A percentile compares a stretch with the other conserved stretches of the same genome.
Evolutionary conservation across 2,329 filamentous ascomycete species (phyloP).

Genomic region (Fusarium udum): DNA sequence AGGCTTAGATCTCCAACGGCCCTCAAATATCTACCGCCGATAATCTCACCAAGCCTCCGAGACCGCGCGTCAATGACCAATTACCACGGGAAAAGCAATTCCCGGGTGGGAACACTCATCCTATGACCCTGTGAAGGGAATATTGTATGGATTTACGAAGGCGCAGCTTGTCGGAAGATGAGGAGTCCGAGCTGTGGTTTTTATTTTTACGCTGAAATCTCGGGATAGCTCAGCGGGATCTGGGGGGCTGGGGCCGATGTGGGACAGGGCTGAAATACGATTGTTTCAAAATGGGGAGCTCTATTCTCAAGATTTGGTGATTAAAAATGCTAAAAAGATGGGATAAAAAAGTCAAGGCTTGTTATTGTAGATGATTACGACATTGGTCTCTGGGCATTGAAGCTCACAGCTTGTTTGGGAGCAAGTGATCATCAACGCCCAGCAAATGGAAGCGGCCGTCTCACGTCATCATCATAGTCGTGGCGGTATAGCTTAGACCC

Average conservation of each 20-base stretch:
- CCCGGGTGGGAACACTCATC: not conserved
- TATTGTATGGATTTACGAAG: not conserved
- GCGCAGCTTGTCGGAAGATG: constrained; percentile 20
- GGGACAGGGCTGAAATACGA: constrained; percentile 24
- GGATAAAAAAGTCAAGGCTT: not conserved
- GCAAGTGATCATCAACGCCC: constrained; percentile 5
- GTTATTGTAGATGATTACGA: constrained; percentile 5
- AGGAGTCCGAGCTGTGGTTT: not conserved
- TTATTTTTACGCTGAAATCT: not conserved
- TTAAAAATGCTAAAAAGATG: not conserved
- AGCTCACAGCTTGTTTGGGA: not conserved
- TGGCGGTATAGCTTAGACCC: constrained; percentile 21
- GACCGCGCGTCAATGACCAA: constrained; percentile 25
- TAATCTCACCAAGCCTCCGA: constrained; percentile 31
- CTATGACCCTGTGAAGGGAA: not conserved
- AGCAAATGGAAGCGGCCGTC: constrained; percentile 28
- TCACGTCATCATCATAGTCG: constrained; percentile 41
- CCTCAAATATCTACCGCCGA: not conserved
- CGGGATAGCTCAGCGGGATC: not conserved
- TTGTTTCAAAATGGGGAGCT: not conserved
- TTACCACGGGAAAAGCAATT: not conserved
- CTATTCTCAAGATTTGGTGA: not conserved
- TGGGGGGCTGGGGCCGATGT: not conserved
- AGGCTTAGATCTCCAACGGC: not conserved
- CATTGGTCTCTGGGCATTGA: not conserved